Conservation (phyloP, 202 grass and related monocot genomes). For the Musa balbisiana region DNA sequence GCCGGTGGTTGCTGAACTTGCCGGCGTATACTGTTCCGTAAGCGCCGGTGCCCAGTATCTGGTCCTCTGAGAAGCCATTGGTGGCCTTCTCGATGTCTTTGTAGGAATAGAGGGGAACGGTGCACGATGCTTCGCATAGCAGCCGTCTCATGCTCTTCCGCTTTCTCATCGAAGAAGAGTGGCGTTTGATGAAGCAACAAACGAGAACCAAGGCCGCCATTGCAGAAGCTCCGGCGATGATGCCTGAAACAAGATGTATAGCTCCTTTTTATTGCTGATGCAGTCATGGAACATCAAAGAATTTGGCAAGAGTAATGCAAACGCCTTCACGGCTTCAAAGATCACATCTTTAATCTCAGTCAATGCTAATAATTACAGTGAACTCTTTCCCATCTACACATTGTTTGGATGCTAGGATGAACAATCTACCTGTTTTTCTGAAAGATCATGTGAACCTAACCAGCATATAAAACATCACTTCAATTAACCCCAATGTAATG, state of each 20-base stretch:
- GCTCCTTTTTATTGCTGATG: not conserved
- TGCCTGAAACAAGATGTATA: constrained; percentile 17
- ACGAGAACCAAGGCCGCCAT: constrained; percentile 23
- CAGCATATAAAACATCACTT: too few relatives aligned
- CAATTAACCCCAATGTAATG: too few relatives aligned
- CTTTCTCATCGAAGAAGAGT: constrained; percentile 13
- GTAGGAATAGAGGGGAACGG: constrained; percentile 56
- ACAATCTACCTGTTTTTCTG: too few relatives aligned
- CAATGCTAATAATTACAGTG: too few relatives aligned
- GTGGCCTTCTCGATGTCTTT: constrained; percentile 70
- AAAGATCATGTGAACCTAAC: too few relatives aligned
- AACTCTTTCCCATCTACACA: too few relatives aligned
- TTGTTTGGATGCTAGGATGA: too few relatives aligned
- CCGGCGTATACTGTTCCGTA: constrained; percentile 67
- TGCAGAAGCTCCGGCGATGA: constrained; percentile 37
- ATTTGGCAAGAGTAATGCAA: too few relatives aligned
- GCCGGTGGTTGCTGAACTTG: constrained; percentile 25
- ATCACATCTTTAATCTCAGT: too few relatives aligned
- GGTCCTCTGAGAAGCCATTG: constrained; percentile 38
- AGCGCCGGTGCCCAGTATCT: constrained; percentile 58
- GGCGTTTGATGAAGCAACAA: constrained; percentile 39
- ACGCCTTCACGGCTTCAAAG: too few relatives aligned
- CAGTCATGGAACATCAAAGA: too few relatives aligned
- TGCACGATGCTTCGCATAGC: constrained; percentile 41
- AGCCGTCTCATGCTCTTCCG: constrained; percentile 38